Percentiles rank a stretch among this genome's conserved stretches.
phyloP scores from a whole-genome alignment of 2,329 filamentous ascomycete species.

The Aureobasidium sp. region DNA sequence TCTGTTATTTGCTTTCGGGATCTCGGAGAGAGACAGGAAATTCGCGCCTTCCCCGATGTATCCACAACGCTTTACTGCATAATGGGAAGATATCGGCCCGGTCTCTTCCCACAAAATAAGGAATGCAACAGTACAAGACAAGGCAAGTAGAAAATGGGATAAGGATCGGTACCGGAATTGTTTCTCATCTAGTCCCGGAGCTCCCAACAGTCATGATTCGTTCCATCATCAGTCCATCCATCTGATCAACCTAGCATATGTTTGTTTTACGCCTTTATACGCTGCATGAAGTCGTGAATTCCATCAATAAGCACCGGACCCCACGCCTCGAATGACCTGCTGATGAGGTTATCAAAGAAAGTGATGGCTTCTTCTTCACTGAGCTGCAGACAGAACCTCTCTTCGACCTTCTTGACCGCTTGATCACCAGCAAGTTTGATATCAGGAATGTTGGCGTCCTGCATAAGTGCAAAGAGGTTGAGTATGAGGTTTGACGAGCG shows the following conservation, averaged over 20 bases:
- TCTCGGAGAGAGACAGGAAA: too few species aligned
- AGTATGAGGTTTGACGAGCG: constrained; percentile 87
- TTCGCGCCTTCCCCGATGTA: too few species aligned
- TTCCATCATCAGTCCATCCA: background rate
- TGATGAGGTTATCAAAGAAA: constrained; percentile 81
- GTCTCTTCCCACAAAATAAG: too few species aligned
- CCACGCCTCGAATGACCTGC: constrained; percentile 80
- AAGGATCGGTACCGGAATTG: too few species aligned
- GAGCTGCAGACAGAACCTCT: constrained; percentile 86
- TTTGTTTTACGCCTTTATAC: background rate
- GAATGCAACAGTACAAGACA: too few species aligned
- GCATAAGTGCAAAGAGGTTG: constrained; percentile 94
- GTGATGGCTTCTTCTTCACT: constrained; percentile 86
- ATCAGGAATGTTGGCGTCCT: constrained; percentile 93
- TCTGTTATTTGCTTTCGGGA: too few species aligned
- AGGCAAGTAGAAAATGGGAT: too few species aligned
- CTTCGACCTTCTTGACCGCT: constrained; percentile 88
- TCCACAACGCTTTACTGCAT: too few species aligned
- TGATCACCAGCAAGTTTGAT: constrained; percentile 71
- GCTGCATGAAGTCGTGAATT: constrained; percentile 52
- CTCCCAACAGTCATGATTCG: too few species aligned
- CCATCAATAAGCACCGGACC: constrained; percentile 93
- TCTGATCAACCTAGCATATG: background rate
- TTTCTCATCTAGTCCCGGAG: too few species aligned
- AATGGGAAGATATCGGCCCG: too few species aligned